These are phyloP conservation scores for Ogataea wickerhamii DNA, from an alignment of 805 yeast genomes.

Conservation along the genomic window DNA sequence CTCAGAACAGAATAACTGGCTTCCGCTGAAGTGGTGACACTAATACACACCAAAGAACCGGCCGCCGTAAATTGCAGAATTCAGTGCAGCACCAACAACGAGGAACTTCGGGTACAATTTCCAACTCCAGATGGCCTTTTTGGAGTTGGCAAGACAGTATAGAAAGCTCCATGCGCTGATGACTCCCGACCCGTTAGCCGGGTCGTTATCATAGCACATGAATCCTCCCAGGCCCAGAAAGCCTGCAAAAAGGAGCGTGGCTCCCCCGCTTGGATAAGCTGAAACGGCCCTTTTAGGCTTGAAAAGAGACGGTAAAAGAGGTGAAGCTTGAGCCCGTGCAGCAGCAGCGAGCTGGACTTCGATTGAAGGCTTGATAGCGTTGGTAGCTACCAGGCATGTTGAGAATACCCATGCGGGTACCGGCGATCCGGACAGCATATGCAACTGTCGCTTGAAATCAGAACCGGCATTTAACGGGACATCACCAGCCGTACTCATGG, in stretches of 20 bases:
- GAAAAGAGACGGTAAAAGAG: conserved; percentile 9
- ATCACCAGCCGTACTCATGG: no score
- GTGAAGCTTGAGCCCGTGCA: conserved; percentile 11
- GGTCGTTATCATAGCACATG: conserved; percentile 74
- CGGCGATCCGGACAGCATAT: conserved; percentile 36
- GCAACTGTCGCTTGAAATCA: conserved; percentile 5
- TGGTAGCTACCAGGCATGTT: conserved; percentile 30
- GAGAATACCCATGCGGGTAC: conserved; percentile 44
- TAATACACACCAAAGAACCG: conserved; percentile 49
- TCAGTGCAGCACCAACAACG: conserved; percentile 54
- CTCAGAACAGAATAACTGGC: conserved; percentile 51
- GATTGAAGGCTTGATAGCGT: conserved; percentile 21
- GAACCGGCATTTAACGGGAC: no score
- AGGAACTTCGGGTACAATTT: conserved; percentile 62
- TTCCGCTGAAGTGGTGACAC: conserved; percentile 67
- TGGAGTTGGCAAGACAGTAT: conserved; percentile 69
- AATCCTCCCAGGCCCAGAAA: conserved; percentile 66
- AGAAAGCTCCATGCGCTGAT: conserved; percentile 76
- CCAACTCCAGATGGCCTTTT: conserved; percentile 49
- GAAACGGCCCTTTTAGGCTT: conserved; percentile 16
- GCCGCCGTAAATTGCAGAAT: conserved; percentile 65
- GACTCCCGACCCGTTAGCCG: conserved; percentile 77
- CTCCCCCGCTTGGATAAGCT: conserved; percentile 27
- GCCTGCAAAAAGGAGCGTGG: conserved; percentile 50
- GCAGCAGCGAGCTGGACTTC: conserved; percentile 14